phyloP scores from a whole-genome alignment of 1,139 yeast species.

The Trichomonascaceae sp. region DNA sequence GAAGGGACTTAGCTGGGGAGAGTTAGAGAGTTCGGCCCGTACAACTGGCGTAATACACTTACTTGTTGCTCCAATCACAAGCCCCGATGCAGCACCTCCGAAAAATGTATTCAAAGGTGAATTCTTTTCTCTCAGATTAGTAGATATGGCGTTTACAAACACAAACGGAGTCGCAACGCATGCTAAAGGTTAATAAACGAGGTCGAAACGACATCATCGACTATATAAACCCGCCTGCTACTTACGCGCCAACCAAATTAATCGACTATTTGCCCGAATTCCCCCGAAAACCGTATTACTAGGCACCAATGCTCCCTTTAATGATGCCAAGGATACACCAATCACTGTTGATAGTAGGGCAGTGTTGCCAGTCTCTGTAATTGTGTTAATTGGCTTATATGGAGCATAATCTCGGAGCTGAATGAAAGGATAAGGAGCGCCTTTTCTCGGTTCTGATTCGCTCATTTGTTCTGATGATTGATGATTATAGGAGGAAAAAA shows the following conservation, averaged over 20 bases:
- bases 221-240: constrained; percentile 13
- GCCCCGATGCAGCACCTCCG: constrained; percentile 49
- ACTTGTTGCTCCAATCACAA: constrained; percentile 36
- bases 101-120: constrained; percentile 43
- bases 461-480: not conserved
- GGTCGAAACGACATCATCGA: not conserved
- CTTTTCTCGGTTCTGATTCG: constrained; percentile 4
- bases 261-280: constrained; percentile 14
- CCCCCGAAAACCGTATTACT: constrained; percentile 23
- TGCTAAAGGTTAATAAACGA: constrained; percentile 19
- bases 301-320: constrained; percentile 36
- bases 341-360: constrained; percentile 37
- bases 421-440: constrained; percentile 8
- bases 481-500: not conserved
- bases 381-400: constrained; percentile 33
- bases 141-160: constrained; percentile 35
- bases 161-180: constrained; percentile 32
- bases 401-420: constrained; percentile 9
- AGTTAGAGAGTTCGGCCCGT: constrained; percentile 6
- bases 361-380: constrained; percentile 38
- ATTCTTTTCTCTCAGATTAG: constrained; percentile 41
- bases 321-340: constrained; percentile 38
- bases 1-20: constrained; percentile 14
- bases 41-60: constrained; percentile 12
- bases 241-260: constrained; percentile 15